Base-by-base conservation (phyloP, 257 asterid species). In the Scutellaria barbata region DNA sequence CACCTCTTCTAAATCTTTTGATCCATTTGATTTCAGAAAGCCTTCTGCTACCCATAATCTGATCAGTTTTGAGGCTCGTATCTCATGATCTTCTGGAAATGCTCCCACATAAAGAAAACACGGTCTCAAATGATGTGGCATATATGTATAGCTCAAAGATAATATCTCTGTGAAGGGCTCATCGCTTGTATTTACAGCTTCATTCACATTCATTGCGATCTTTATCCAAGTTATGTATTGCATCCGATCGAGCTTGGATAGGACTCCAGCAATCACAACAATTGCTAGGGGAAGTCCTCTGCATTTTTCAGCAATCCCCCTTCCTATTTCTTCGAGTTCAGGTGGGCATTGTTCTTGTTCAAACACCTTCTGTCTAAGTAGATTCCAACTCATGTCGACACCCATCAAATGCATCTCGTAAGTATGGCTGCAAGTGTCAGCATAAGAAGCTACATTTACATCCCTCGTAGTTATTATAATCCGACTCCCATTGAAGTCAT, bases 271-370 rank as follows among this genome's bases (percentile, higher is more conserved):
- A 17, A 69, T n/a, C 55, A 69, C 53, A 0, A 43, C 74, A 20
- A 69, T 30, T 6, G 74, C 55, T 0, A 69, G 65, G 5, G 74
- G 74, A 22, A 69, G 74, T 5, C 65, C 74, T 20, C 35, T 45
- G 10, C 51, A 45, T 11, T 11, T 3, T 10, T 12, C 46, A 8
- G 25, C 60, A 66, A 7, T 35, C 35, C 25, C 46, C 35, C 25
- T 22, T 22, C 25, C 25, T 22, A 22, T 22, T 22, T 22, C 25
- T 22, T 0, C 25, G 25, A 70, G 16, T 7, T 22, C 60, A n/a
- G 16, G 57, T 8, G 55, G 65, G 35, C 48, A 45, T n/a, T 9
- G 0, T 42, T 42, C 64, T 18, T 10, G 2, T 1, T 0, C 16
- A 41, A 25, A 69, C 16, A 57, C 45, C 10, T 43, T 53, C 9